Conservation (phyloP, 2,329 filamentous ascomycete species). For the Neocucurbitaria cava region DNA sequence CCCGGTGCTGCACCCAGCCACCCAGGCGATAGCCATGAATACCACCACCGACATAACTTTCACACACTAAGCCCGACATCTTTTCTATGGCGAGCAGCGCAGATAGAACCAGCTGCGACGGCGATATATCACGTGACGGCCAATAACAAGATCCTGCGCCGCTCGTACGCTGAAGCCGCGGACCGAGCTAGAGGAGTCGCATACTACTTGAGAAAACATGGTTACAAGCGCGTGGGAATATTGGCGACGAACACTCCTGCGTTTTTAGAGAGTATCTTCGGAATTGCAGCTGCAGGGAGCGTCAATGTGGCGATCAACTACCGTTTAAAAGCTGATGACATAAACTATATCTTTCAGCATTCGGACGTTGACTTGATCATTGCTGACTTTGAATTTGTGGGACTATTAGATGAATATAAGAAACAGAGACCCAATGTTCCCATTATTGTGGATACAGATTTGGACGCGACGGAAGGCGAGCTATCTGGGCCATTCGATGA, state of each 20-base stretch:
- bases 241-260: constrained; percentile 92
- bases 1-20: constrained; percentile 47
- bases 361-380: constrained; percentile 87
- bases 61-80: constrained; percentile 85
- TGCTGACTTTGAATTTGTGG: constrained; percentile 80
- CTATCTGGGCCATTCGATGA: constrained; percentile 82
- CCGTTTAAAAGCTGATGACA: constrained; percentile 80
- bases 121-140: constrained; percentile 87
- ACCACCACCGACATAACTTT: constrained; percentile 64
- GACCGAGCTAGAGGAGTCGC: constrained; percentile 87
- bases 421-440: constrained; percentile 67
- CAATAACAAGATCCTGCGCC: constrained; percentile 74
- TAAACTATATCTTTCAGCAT: constrained; percentile 89
- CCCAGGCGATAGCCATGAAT: constrained; percentile 44
- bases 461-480: constrained; percentile 76
- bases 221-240: constrained; percentile 79
- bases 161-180: constrained; percentile 81
- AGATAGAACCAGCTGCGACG: constrained; percentile 80
- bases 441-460: constrained; percentile 84
- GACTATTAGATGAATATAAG: constrained; percentile 72
- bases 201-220: constrained; percentile 81
- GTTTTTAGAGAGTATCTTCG: constrained; percentile 90
- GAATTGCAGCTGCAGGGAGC: constrained; percentile 80
- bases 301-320: constrained; percentile 79
- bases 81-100: constrained; percentile 84